Base-by-base conservation (phyloP, 371 early-diverging fungal genomes). In the Blakeslea trispora region DNA sequence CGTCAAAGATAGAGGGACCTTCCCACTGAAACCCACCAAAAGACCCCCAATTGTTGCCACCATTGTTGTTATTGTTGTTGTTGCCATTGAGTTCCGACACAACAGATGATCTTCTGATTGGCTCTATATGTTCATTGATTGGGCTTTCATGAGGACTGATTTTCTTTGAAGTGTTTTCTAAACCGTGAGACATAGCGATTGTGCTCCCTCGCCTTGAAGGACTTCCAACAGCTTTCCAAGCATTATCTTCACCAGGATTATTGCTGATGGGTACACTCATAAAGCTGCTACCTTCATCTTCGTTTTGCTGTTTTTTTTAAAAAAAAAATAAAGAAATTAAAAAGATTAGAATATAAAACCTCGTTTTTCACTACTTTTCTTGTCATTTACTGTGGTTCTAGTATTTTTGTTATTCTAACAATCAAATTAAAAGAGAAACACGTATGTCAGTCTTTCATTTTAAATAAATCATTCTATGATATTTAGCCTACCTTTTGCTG, bases 1-100 rank as follows among this genome's bases (percentile, higher is more conserved):
- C 69, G 15, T 66, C 66, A 59, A 70, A 72, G 32, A 75, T 75
- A 4, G 76, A 72, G 5, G 69, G 70, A 1, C 72, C 68, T 32
- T 68, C 64, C 72, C 73, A 73, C 49, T 74, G 78, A 41, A 77
- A 66, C 1, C 72, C 77, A 39, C 67, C 70, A 68, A 77, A 71
- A 1, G 78, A 77, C 8, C 65, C 74, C 74, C 78, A 75, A 45
- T 53, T 53, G 19, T 18, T 31, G 23, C 19, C 31, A 1, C 18
- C 44, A 17, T 19, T 18, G 9, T 24, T 44, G 11, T 40, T 46
- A 5, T 32, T 57, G 13, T 15, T 19, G 2, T 32, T 57, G 13
- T 15, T 19, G 2, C 8, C 50, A 15, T 62, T 62, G 4, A n/a
- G 19, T 37, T 64, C 64, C 14, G 59, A 53, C 34, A 50, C 55